These are phyloP conservation scores for Xylaria longipes DNA, from an alignment of 495 filamentous ascomycete species.

Conservation along the genomic window DNA sequence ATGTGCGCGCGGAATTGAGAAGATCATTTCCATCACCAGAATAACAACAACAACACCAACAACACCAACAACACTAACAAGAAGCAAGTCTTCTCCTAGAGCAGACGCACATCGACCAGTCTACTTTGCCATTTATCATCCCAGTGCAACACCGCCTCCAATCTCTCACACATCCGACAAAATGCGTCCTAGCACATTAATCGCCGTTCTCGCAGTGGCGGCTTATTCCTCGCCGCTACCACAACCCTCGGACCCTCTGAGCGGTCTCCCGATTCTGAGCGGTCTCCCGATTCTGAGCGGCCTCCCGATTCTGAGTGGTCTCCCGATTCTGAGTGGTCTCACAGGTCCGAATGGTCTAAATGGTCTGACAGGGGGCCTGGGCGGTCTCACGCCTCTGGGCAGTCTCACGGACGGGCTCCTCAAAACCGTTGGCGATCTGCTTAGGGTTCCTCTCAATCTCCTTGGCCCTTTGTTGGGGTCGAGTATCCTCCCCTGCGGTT, in stretches of 20 bases:
- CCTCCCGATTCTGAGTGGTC: not conserved
- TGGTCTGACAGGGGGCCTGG: not conserved
- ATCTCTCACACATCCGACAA: not conserved
- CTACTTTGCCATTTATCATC: not conserved
- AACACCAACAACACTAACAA: not conserved
- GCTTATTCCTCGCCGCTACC: not conserved
- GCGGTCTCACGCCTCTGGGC: not conserved
- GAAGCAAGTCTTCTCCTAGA: not conserved
- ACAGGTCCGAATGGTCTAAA: not conserved
- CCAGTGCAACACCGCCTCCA: not conserved
- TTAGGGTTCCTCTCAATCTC: not conserved
- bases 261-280: not conserved
- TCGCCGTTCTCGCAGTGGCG: not conserved
- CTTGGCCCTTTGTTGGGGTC: not conserved
- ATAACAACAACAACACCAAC: not conserved
- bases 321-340: not conserved
- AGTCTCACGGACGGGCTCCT: not conserved
- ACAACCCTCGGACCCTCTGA: not conserved
- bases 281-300: not conserved
- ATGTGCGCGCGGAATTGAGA: not conserved
- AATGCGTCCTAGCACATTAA: slow-evolving; percentile 19
- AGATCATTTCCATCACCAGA: not conserved
- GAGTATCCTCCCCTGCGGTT: not conserved
- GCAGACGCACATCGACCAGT: not conserved
- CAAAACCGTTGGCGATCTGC: not conserved